Conservation (phyloP, 768 basidiomycete genomes). For the Dacryopinax primogenitus region DNA sequence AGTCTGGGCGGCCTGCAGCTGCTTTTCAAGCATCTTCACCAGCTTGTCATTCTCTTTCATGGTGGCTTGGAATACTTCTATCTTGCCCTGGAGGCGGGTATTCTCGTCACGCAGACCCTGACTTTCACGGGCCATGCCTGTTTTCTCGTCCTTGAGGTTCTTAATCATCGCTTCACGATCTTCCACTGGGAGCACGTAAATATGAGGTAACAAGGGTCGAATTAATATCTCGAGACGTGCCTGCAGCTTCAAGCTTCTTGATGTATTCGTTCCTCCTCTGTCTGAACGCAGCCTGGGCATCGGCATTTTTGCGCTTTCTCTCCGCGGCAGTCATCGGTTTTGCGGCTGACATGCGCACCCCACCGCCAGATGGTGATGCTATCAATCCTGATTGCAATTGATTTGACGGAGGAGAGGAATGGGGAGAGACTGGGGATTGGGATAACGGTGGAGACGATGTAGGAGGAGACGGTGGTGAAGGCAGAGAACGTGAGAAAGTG, state of each 20-base stretch:
- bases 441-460: constrained; percentile 21
- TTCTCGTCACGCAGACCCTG: constrained; percentile 32
- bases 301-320: constrained; percentile 51
- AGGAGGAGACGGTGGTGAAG: constrained; percentile 31
- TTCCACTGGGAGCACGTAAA: constrained; percentile 9
- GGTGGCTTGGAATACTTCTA: constrained; percentile 65
- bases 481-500: constrained; percentile 29
- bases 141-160: constrained; percentile 12
- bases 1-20: background rate
- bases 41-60: constrained; percentile 7
- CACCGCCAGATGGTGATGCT: background rate
- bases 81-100: constrained; percentile 72
- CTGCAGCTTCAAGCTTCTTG: constrained; percentile 72
- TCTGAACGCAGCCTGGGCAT: constrained; percentile 70
- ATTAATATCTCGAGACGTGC: constrained; percentile 23
- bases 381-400: background rate
- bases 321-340: background rate
- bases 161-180: constrained; percentile 5
- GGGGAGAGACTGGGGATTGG: constrained; percentile 21
- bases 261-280: constrained; percentile 66
- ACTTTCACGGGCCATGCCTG: background rate
- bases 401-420: constrained; percentile 26
- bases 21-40: background rate
- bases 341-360: background rate
- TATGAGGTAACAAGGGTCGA: constrained; percentile 10